These are phyloP conservation scores for Penicillium occitanis DNA, from an alignment of 2,329 filamentous ascomycete species.

Conservation along the genomic window DNA sequence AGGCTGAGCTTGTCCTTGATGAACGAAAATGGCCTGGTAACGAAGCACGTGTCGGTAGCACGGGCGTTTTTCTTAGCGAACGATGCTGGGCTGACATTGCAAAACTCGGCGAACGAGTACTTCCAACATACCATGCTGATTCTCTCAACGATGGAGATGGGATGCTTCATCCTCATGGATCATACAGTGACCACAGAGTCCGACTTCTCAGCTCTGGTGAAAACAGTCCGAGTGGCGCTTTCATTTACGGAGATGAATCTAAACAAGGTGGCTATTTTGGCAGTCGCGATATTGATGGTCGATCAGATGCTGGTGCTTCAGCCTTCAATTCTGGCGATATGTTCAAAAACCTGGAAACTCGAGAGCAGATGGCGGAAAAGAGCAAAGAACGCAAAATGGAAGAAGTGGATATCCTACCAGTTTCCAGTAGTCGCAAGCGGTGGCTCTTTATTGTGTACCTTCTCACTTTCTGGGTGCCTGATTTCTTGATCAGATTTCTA, in stretches of 20 bases:
- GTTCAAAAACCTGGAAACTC: constrained; percentile 95
- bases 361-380: constrained; percentile 92
- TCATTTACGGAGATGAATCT: constrained; percentile 71
- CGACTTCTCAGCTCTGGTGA: constrained; percentile 53
- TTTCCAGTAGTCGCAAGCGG: constrained; percentile 78
- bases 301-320: constrained; percentile 90
- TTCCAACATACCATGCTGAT: constrained; percentile 60
- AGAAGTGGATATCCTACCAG: constrained; percentile 81
- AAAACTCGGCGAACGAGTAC: constrained; percentile 64
- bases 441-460: constrained; percentile 84
- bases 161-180: constrained; percentile 51
- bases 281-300: constrained; percentile 72
- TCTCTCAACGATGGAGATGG: constrained; percentile 59
- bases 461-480: constrained; percentile 84
- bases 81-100: constrained; percentile 91
- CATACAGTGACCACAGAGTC: constrained; percentile 53
- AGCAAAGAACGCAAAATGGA: constrained; percentile 86
- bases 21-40: constrained; percentile 90
- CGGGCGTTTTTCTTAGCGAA: constrained; percentile 93
- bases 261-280: constrained; percentile 73
- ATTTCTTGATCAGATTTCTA: constrained; percentile 72
- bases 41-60: constrained; percentile 85
- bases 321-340: constrained; percentile 90
- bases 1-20: constrained; percentile 85
- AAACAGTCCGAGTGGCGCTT: constrained; percentile 56